A percentile compares a stretch with the other conserved stretches of the same genome.
These are phyloP conservation scores for Lodderomyces elongisporus DNA, from an alignment of 1,139 yeast species.

Conservation along the genomic window DNA sequence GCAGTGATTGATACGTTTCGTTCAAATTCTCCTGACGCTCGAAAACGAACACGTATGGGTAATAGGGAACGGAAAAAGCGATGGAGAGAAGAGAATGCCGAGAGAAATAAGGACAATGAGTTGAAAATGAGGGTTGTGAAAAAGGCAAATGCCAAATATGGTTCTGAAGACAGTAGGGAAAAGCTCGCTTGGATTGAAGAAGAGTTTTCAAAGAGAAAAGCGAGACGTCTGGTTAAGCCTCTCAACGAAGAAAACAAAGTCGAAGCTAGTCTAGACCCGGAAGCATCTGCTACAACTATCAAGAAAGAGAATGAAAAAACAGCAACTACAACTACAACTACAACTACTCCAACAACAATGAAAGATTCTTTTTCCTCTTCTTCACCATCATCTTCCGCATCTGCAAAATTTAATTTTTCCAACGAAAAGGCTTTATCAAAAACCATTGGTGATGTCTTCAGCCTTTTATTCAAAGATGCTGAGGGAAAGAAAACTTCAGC, in stretches of 20 bases:
- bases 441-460: not conserved
- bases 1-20: slow-evolving; percentile 23
- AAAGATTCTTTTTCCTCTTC: no score
- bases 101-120: slow-evolving; percentile 84
- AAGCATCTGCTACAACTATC: no score
- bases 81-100: slow-evolving; percentile 84
- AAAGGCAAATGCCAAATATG: slow-evolving; percentile 66
- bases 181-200: slow-evolving; percentile 69
- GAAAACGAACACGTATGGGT: slow-evolving; percentile 60
- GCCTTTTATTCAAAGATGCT: not conserved
- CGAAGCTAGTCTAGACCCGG: no score
- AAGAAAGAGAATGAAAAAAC: no score
- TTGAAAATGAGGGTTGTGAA: slow-evolving; percentile 70
- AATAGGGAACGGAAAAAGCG: slow-evolving; percentile 83
- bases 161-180: slow-evolving; percentile 49
- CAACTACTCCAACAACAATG: no score
- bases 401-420: not conserved
- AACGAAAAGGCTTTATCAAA: not conserved
- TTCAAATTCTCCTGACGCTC: slow-evolving; percentile 32
- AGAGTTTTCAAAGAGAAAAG: slow-evolving; percentile 64
- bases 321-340: no score
- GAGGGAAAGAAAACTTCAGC: not conserved
- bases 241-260: slow-evolving; percentile 20
- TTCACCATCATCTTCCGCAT: no score
- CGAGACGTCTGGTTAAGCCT: slow-evolving; percentile 47